These are phyloP conservation scores for Jatropha podagrica DNA, from an alignment of 441 rosid genomes.

Conservation along the genomic window DNA sequence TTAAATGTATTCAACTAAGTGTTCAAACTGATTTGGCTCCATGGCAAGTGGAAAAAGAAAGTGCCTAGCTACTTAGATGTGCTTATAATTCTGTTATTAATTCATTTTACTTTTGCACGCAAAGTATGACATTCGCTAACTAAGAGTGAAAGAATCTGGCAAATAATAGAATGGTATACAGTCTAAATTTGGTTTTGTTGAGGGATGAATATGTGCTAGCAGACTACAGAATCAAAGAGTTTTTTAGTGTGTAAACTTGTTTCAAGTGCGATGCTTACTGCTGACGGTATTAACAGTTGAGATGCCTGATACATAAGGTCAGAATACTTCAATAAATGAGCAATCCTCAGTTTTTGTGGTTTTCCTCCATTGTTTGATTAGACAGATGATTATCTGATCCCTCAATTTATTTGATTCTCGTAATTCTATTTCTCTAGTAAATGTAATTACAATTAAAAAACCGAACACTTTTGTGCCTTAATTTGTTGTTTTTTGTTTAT, in stretches of 20 bases:
- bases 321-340: not conserved
- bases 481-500: not conserved
- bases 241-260: not conserved
- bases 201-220: not conserved
- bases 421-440: not conserved
- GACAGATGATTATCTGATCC: not conserved
- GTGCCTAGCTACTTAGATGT: not conserved
- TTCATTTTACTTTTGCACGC: not conserved
- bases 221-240: not conserved
- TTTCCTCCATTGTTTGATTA: not conserved
- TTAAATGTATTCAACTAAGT: not conserved
- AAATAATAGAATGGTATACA: not conserved
- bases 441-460: not conserved
- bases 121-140: not conserved
- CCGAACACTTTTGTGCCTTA: not conserved
- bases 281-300: not conserved
- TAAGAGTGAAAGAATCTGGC: not conserved
- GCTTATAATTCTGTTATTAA: not conserved
- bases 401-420: not conserved
- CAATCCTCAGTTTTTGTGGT: not conserved
- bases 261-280: not conserved
- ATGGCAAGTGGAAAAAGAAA: not conserved
- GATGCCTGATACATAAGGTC: slow-evolving; percentile 5
- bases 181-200: not conserved
- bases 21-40: not conserved